phyloP scores from a whole-genome alignment of 116 monocot genomes.

The Posidonia oceanica region DNA sequence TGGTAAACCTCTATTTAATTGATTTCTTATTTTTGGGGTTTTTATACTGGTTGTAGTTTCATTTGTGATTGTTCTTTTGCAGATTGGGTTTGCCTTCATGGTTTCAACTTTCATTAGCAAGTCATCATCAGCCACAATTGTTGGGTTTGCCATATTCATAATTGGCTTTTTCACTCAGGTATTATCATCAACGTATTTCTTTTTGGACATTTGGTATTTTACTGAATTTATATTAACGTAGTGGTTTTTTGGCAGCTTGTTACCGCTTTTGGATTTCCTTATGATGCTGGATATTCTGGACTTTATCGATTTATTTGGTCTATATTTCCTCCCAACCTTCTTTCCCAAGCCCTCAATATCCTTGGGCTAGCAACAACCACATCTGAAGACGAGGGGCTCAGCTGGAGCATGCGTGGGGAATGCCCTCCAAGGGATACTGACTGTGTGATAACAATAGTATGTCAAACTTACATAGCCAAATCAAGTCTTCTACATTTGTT shows the following conservation, averaged over 20 bases:
- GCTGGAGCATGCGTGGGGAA: constrained; percentile 51
- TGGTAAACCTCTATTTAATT: constrained; percentile 39
- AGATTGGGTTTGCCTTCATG: constrained; percentile 93
- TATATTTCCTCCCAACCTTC: constrained; percentile 75
- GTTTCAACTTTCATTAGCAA: constrained; percentile 77
- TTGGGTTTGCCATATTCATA: constrained; percentile 85
- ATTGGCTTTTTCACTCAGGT: constrained; percentile 91
- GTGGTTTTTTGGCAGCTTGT: constrained; percentile 46
- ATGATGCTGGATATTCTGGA: constrained; percentile 16
- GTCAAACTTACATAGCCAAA: constrained; percentile 5
- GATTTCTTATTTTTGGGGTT: not conserved
- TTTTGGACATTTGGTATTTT: not conserved
- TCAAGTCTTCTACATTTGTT: not conserved
- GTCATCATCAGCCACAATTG: constrained; percentile 74
- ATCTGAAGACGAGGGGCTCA: constrained; percentile 54
- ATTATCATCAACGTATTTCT: not conserved
- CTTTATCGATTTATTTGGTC: constrained; percentile 48
- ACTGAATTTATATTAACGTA: not conserved
- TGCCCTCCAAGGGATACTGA: constrained; percentile 33
- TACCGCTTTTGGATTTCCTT: constrained; percentile 88
- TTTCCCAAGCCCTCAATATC: constrained; percentile 59
- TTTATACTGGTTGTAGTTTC: not conserved
- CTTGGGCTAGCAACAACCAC: constrained; percentile 67
- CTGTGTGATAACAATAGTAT: constrained; percentile 70
- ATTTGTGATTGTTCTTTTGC: constrained; percentile 11